Evolutionary conservation across 192 early-diverging fungal genomes (phyloP), one percentile per base, ranked within the genome.

Genomic region (Coemansia erecta): DNA sequence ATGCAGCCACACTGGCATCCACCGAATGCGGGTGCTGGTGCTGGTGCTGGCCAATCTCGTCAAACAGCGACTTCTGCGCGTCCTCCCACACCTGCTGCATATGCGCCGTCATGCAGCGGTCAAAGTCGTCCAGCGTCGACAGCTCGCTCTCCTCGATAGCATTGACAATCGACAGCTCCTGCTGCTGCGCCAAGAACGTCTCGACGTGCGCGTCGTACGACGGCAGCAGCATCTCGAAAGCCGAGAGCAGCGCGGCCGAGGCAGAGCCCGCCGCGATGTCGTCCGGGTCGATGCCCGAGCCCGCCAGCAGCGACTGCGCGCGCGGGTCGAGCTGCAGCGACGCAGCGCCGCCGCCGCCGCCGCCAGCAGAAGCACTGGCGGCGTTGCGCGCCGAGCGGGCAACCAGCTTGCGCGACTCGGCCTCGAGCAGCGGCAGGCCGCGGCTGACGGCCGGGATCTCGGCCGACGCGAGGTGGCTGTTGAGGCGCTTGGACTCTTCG

Each of bases 361-460:
- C 31, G 63, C n/a, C n/a, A n/a, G n/a, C n/a, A n/a, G n/a, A n/a
- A n/a, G n/a, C n/a, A n/a, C n/a, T n/a, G n/a, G 4, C 28, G 28
- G 28, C 28, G 28, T 31, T 56, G 45, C 75, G 73, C 14, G 68
- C 64, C 1, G 81, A 64, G 14, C 72, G 63, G 18, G 80, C 75
- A 10, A 82, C 82, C 9, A 97, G 81, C 49, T 87, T 89, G 39
- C 89, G 84, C 9, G 93, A 91, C 53, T 93, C 88, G 13, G 85
- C 70, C 62, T 92, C 92, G 51, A 98, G 93, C 81, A 95, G 89
- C 72, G 87, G 87, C 19, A 98, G 83, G 45, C 89, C 89, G 31
- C 94, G 84, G 58, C 93, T 85, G 55, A 98, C 84, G 8, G 86
- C 69, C 7, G 93, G 88, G 43, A 94, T 68, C 41, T 87, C 86